Percentiles rank a stretch among this genome's conserved stretches.
Conservation (phyloP, 805 yeast genomes). For the Maudiozyma bulderi region DNA sequence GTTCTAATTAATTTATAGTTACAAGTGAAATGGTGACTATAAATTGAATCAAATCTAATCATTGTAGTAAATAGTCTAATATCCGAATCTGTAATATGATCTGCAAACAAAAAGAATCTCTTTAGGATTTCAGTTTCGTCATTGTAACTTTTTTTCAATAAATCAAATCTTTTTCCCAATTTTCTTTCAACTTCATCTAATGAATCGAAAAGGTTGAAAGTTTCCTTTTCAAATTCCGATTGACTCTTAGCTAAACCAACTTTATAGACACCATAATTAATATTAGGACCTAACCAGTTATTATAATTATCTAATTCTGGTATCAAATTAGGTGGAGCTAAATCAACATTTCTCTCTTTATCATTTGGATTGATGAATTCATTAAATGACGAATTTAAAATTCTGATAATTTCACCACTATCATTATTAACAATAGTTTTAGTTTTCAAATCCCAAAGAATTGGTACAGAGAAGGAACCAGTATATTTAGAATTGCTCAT, state of each 20-base stretch:
- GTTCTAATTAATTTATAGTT: slow-evolving; percentile 68
- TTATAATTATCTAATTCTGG: slow-evolving; percentile 64
- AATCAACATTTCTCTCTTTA: slow-evolving; percentile 32
- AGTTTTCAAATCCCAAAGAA: slow-evolving; percentile 80
- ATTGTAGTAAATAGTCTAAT: slow-evolving; percentile 78
- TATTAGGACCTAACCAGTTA: slow-evolving; percentile 71
- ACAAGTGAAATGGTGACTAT: slow-evolving; percentile 90
- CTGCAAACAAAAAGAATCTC: slow-evolving; percentile 45
- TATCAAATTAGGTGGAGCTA: slow-evolving; percentile 50
- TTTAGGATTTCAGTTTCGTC: slow-evolving; percentile 10
- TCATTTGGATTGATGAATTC: slow-evolving; percentile 22
- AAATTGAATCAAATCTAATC: slow-evolving; percentile 83
- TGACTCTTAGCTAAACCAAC: slow-evolving; percentile 73
- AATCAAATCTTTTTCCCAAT: slow-evolving; percentile 37
- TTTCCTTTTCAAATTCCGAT: slow-evolving; percentile 68
- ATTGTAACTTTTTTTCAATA: slow-evolving; percentile 12
- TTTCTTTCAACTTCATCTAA: slow-evolving; percentile 63
- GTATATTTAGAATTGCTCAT: slow-evolving; percentile 64
- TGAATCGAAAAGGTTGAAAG: slow-evolving; percentile 49
- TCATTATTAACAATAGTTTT: slow-evolving; percentile 84
- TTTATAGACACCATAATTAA: slow-evolving; percentile 91
- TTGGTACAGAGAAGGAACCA: slow-evolving; percentile 87
- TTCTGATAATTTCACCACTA: slow-evolving; percentile 79
- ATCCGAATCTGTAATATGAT: slow-evolving; percentile 78
- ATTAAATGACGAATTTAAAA: slow-evolving; percentile 67